Evolutionary conservation across 805 yeast genomes (phyloP).

Genomic region (Sugiyamaella smithiae): DNA sequence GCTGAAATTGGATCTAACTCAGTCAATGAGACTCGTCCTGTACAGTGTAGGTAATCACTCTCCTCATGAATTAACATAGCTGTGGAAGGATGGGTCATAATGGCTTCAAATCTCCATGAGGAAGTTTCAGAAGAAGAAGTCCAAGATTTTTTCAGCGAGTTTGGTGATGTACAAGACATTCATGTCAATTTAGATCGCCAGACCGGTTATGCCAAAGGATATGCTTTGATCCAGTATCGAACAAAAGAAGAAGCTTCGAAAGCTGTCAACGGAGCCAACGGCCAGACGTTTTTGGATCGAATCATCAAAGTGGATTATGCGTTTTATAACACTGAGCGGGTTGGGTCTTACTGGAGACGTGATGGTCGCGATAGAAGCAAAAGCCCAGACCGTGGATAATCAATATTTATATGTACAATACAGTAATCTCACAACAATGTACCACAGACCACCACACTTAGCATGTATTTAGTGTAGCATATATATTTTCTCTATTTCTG

Average conservation of each 20-base stretch:
- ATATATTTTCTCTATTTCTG: too few species aligned
- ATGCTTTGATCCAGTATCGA: conserved; percentile 41
- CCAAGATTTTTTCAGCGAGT: conserved; percentile 42
- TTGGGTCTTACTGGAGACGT: conserved; percentile 7
- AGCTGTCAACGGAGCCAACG: conserved; percentile 35
- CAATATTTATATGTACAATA: background rate
- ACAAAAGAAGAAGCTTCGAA: conserved; percentile 34
- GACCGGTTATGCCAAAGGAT: conserved; percentile 44
- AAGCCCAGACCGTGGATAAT: background rate
- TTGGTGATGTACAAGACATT: conserved; percentile 38
- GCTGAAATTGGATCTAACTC: background rate
- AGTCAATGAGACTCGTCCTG: background rate
- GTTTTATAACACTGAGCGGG: conserved; percentile 34
- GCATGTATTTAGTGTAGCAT: too few species aligned
- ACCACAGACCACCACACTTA: background rate
- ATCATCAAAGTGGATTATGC: conserved; percentile 38
- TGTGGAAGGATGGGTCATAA: conserved; percentile 44
- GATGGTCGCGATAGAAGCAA: background rate
- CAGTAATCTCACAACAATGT: too few species aligned
- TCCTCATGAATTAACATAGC: conserved; percentile 17
- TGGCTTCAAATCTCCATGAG: conserved; percentile 42
- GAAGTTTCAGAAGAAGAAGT: conserved; percentile 47
- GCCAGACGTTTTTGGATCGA: conserved; percentile 37
- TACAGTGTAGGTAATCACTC: background rate
- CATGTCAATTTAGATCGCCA: conserved; percentile 44